phyloP scores from a whole-genome alignment of 2,329 filamentous ascomycete species.

The Penicillium capsulatum region DNA sequence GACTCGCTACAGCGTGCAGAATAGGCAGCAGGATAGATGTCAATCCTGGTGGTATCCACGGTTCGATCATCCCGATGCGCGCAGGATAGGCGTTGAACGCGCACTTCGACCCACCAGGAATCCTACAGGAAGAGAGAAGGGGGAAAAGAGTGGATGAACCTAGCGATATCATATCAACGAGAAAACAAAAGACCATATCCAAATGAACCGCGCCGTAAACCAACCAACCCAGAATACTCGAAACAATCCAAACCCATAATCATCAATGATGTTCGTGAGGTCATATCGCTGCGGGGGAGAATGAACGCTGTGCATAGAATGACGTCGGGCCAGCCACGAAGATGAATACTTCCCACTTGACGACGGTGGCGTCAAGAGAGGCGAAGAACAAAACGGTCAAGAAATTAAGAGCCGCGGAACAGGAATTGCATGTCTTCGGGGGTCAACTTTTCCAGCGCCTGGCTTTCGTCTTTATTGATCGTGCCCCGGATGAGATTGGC shows the following conservation, averaged over 20 bases:
- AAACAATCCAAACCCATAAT: neutral
- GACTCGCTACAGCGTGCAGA: neutral
- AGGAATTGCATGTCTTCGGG: constrained; percentile 94
- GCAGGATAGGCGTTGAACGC: no score
- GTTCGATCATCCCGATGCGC: no score
- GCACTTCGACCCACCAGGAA: no score
- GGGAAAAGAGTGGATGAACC: no score
- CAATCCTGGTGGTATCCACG: no score
- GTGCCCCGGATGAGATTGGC: constrained; percentile 96
- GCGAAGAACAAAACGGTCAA: no score
- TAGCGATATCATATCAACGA: no score
- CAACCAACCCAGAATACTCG: neutral
- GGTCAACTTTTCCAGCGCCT: constrained; percentile 85
- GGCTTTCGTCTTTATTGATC: constrained; percentile 79
- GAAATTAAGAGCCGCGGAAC: constrained; percentile 73
- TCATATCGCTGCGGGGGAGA: constrained; percentile 5
- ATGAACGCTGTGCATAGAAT: neutral
- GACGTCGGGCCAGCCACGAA: constrained; percentile 1
- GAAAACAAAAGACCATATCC: no score
- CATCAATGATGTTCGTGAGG: constrained; percentile 6
- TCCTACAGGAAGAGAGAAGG: no score
- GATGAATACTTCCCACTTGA: no score
- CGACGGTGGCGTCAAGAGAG: no score
- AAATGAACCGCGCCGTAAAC: no score
- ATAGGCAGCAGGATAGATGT: neutral